Base-by-base conservation (phyloP, 1,139 yeast species). In the Scheffersomyces segobiensis region DNA sequence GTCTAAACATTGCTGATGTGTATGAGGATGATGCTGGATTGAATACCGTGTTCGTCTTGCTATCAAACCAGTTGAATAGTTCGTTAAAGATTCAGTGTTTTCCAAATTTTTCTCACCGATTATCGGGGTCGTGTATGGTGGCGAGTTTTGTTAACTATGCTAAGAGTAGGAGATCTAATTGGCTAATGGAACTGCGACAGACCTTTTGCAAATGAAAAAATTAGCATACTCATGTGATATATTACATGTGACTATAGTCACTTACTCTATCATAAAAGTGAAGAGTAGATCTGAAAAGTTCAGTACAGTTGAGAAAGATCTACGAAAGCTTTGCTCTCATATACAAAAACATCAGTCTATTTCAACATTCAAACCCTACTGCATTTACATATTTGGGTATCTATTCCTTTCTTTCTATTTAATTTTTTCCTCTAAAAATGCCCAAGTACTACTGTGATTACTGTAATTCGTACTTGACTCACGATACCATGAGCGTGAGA, bases 401-500 rank as follows among this genome's bases (percentile, higher is more conserved):
- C n/a, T 20, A n/a, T 10, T 14, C 24, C n/a, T n/a, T 20, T 20
- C 12, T 10, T 26, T 32, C 21, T 17, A 17, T 10, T 47, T 14
- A 24, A 24, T 7, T 51, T 24, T 51, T 32, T 26, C 21, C 21
- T 51, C 17, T 24, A 6, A 18, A 24, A 26, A 82, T 83, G 87
- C 83, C 85, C 5, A 83, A 81, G 65, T 89, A 88, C 72, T 90
- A 88, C 74, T 93, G 98, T 74, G 96, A 90, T 67, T 93, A 92
- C 70, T 93, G 98, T 71, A 88, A 87, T 73, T 86, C 93, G 24
- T 89, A 89, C 67, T 79, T 93, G 60, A 93, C 97, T 1, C 98
- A 93, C 70, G 97, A 92, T 73, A 89, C 97, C 42, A 80, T 87
- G 70, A 89, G 96, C 75, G 98, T 93, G 56, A 78, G 97, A 52